Evolutionary conservation across 2,329 filamentous ascomycete species (phyloP).

Genomic region (Alternaria solani): DNA sequence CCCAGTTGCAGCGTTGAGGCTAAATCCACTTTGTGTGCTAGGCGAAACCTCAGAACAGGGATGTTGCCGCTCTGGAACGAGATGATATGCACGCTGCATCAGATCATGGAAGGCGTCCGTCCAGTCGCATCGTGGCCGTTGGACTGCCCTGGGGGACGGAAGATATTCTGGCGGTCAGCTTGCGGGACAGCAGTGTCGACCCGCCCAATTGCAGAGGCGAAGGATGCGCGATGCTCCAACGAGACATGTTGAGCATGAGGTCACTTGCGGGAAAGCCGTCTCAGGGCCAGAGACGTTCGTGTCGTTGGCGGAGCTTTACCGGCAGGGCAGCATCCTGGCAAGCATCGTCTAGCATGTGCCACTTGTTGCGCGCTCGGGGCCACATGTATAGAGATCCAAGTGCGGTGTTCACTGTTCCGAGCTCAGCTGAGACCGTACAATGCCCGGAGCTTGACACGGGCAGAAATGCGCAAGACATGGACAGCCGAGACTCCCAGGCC

Average conservation of each 20-base stretch:
- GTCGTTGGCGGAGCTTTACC: conserved; percentile 14
- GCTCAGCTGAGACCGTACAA: conserved; percentile 17
- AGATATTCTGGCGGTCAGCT: conserved; percentile 43
- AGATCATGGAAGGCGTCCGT: conserved; percentile 36
- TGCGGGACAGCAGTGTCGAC: conserved; percentile 28
- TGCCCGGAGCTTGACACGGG: conserved; percentile 21
- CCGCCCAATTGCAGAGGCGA: conserved; percentile 26
- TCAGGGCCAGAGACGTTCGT: conserved; percentile 14
- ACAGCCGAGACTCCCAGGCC: background rate
- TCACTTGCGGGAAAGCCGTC: conserved; percentile 22
- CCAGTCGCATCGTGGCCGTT: conserved; percentile 29
- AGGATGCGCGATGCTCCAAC: conserved; percentile 19
- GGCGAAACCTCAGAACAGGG: conserved; percentile 34
- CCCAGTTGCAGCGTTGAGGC: conserved; percentile 39
- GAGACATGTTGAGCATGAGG: conserved; percentile 23
- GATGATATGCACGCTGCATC: conserved; percentile 46
- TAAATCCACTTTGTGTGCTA: conserved; percentile 37
- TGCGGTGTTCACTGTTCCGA: conserved; percentile 14
- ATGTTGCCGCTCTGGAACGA: conserved; percentile 34
- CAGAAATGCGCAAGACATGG: conserved; percentile 13
- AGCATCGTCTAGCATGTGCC: conserved; percentile 13
- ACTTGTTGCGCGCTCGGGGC: conserved; percentile 14
- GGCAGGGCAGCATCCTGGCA: conserved; percentile 12
- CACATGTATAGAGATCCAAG: conserved; percentile 11
- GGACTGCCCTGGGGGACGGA: conserved; percentile 26